phyloP scores from a whole-genome alignment of 2,329 filamentous ascomycete genomes.

The Nemania bipapillata region DNA sequence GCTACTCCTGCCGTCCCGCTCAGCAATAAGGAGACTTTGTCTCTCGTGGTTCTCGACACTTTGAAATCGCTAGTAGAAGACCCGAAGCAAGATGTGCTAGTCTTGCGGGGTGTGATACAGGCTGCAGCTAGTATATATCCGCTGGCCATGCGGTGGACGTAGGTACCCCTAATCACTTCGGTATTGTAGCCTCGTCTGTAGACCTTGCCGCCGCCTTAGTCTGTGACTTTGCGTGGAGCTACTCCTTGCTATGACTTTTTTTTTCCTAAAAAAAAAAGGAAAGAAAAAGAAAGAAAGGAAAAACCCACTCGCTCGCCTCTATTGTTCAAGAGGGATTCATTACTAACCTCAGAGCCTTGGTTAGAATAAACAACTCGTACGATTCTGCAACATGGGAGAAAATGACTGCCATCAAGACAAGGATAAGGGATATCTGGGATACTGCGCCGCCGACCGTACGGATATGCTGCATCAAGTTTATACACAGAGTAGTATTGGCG shows the following conservation, averaged over 20 bases:
- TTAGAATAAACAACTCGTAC: constrained; percentile 85
- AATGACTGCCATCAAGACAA: constrained; percentile 88
- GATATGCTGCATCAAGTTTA: constrained; percentile 97
- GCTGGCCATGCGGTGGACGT: constrained; percentile 92
- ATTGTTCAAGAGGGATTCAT: constrained; percentile 22
- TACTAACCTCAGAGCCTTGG: constrained; percentile 50
- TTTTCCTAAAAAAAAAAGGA: too few species aligned
- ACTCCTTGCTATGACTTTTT: constrained; percentile 31
- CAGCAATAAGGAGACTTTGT: constrained; percentile 82
- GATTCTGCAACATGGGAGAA: constrained; percentile 86
- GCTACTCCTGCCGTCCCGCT: constrained; percentile 84
- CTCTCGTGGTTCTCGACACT: constrained; percentile 79
- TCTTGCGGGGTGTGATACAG: constrained; percentile 87
- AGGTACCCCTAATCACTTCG: constrained; percentile 61
- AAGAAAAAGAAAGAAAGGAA: too few species aligned
- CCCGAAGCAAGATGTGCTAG: constrained; percentile 78
- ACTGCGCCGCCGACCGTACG: constrained; percentile 77
- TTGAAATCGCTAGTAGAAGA: constrained; percentile 76
- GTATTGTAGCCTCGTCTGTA: constrained; percentile 49
- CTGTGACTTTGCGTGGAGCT: constrained; percentile 41
- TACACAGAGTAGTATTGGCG: constrained; percentile 89
- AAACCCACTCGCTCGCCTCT: constrained; percentile 2
- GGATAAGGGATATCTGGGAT: constrained; percentile 90
- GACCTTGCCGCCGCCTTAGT: constrained; percentile 40
- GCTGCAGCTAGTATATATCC: constrained; percentile 93